Base-by-base conservation (phyloP, 2,329 filamentous ascomycete genomes). In the Monilinia aucupariae region DNA sequence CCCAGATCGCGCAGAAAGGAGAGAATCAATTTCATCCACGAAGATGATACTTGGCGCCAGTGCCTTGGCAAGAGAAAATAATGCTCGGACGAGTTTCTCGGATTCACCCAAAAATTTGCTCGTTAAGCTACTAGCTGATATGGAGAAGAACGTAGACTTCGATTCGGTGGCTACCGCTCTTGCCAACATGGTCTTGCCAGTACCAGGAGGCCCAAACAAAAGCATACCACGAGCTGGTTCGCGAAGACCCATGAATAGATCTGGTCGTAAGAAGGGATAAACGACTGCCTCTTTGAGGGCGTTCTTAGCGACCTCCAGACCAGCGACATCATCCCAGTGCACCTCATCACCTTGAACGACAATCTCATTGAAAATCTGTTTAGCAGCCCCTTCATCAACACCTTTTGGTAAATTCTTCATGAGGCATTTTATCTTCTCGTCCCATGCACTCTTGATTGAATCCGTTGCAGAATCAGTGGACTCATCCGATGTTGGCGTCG, bases 161-260 rank as follows among this genome's bases (percentile, higher is more conserved):
- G 91, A 96, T 75, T 99, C 94, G 0, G 94, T 97, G 1, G 94
- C 94, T 0, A 97, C 93, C 10, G 91, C 92, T 67, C 94, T 85
- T 12, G 94, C 94, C 45, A 99, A 80, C 94, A 99, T 99, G 0
- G 94, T 99, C 76, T 99, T 99, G 59, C 94, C 94, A 0, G 94
- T 99, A n/a, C 94, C 94, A 0, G 94, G 94, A 1, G 94, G 94
- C 0, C 94, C 94, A 73, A 99, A 99, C 1, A 99, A 81, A 1
- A 99, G 81, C 91, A 99, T 97, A 7, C 94, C 94, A 64, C 92
- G 82, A 17, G 94, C 93, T 25, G 94, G 94, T 73, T 99, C 94
- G 47, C 94, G 88, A 13, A 99, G 81, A 0, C 94, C 94, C 84
- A 93, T 94, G 77, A 99, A 99, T 2, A 99, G 78, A 75, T 99